Percentiles rank a stretch among this genome's conserved stretches.
Evolutionary conservation across 345 rosid genomes (phyloP).

Genomic region (Chamaenerion angustifolium): DNA sequence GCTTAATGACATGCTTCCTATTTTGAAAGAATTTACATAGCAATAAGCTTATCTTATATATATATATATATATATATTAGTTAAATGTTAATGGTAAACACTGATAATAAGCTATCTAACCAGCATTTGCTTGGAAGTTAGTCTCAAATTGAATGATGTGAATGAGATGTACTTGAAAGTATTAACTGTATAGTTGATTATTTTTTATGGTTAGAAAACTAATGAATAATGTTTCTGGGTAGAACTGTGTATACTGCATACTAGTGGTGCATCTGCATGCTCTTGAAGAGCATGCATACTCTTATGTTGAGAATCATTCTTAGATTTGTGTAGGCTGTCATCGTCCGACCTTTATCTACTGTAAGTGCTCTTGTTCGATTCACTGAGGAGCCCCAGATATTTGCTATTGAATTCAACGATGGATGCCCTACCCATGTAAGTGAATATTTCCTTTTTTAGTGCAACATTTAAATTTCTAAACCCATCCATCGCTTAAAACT

Average conservation of each 20-base stretch:
- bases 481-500: too few relatives aligned
- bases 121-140: too few relatives aligned
- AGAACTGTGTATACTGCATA: not conserved
- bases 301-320: constrained; percentile 54
- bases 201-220: too few relatives aligned
- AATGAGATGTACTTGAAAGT: too few relatives aligned
- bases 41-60: too few relatives aligned
- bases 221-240: too few relatives aligned
- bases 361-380: constrained; percentile 89
- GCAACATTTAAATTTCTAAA: constrained; percentile 5
- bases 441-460: constrained; percentile 3
- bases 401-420: constrained; percentile 88
- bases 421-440: constrained; percentile 97
- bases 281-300: constrained; percentile 4
- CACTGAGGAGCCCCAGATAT: constrained; percentile 99
- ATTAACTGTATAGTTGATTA: too few relatives aligned
- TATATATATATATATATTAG: too few relatives aligned
- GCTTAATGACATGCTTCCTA: not conserved
- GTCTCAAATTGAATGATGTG: too few relatives aligned
- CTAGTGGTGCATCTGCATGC: constrained; percentile 3
- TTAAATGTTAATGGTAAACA: too few relatives aligned
- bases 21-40: not conserved
- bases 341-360: constrained; percentile 78
- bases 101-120: too few relatives aligned
- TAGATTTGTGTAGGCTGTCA: constrained; percentile 98